A percentile compares a stretch with the other conserved stretches of the same genome.
Conservation (phyloP, 257 asterid species). For the Plantago elongata region DNA sequence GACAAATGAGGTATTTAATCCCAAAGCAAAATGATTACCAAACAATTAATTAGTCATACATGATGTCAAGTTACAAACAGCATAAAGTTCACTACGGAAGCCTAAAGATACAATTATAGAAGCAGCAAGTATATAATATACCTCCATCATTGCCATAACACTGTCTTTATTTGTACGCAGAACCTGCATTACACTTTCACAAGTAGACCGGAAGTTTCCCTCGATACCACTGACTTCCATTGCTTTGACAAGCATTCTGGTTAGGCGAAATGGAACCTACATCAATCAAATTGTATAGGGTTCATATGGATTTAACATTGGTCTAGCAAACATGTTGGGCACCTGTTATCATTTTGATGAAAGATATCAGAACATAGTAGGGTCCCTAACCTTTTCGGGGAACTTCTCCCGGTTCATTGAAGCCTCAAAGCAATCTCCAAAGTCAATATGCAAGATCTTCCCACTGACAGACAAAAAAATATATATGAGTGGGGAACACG, state of each 20-base stretch:
- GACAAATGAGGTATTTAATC: no score
- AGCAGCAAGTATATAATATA: constrained; percentile 21
- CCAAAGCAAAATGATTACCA: no score
- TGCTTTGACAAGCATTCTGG: constrained; percentile 99
- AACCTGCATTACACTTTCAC: constrained; percentile 98
- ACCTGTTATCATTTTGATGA: constrained; percentile 2
- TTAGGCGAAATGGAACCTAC: constrained; percentile 97
- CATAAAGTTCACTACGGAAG: not conserved
- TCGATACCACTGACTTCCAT: constrained; percentile 99
- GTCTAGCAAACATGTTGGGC: not conserved
- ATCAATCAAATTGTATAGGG: constrained; percentile 19
- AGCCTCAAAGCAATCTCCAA: constrained; percentile 99
- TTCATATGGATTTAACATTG: not conserved
- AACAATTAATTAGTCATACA: no score
- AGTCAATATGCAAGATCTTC: constrained; percentile 94
- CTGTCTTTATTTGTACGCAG: constrained; percentile 87
- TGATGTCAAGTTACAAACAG: no score
- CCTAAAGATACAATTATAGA: not conserved
- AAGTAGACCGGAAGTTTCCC: constrained; percentile 95
- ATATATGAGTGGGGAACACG: constrained; percentile 16
- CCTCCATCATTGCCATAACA: constrained; percentile 99
- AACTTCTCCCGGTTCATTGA: constrained; percentile 98
- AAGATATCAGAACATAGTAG: constrained; percentile 9
- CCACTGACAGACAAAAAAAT: constrained; percentile 57
- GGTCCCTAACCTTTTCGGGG: constrained; percentile 81